Evolutionary conservation across 768 basidiomycete genomes (phyloP), one percentile per base, ranked within the genome.

Genomic region (Podaxis mareebaensis): DNA sequence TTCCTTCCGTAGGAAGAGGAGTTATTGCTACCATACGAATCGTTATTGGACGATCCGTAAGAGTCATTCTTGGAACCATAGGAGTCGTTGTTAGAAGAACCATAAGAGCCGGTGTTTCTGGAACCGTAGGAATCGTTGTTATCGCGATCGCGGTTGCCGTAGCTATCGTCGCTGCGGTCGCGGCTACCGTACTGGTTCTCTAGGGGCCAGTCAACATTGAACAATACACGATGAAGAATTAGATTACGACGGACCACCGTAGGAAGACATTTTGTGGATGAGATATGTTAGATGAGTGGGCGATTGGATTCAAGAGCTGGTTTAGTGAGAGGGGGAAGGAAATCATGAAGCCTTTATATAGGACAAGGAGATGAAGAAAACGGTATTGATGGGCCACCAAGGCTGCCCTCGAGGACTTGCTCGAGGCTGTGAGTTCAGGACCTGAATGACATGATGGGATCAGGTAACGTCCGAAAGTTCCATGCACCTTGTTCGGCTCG

Each of bases 1-100:
- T 60, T 59, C 33, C 62, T 59, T 12, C 60, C 59, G 17, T 68
- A 64, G 53, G 64, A 63, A 33, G 33, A 33, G 33, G 33, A 10
- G 36, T 58, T 53, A 33, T 66, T 63, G 56, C 69, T 49, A 12
- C 48, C 68, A 28, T 68, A 67, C 24, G 61, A 61, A n/a, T 67
- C 62, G 53, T 44, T 60, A 57, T 63, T 58, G 33, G 54, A 58
- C 11, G 62, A 63, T 22, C 44, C 56, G 42, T 63, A 58, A 11
- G 49, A 51, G 24, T 51, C 49, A 24, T 12, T 51, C 22, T 51
- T 51, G 49, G 49, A 24, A 24, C 20, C 20, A 13, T 42, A 61
- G 28, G 65, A 66, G 36, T 66, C 54, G 60, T 65, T 33, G 36
- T 66, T 64, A 17, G 33, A 33, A 33, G 33, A 33, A 33, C 33